These are phyloP conservation scores for Fusarium transvaalense DNA, from an alignment of 2,329 filamentous ascomycete genomes.

Conservation along the genomic window DNA sequence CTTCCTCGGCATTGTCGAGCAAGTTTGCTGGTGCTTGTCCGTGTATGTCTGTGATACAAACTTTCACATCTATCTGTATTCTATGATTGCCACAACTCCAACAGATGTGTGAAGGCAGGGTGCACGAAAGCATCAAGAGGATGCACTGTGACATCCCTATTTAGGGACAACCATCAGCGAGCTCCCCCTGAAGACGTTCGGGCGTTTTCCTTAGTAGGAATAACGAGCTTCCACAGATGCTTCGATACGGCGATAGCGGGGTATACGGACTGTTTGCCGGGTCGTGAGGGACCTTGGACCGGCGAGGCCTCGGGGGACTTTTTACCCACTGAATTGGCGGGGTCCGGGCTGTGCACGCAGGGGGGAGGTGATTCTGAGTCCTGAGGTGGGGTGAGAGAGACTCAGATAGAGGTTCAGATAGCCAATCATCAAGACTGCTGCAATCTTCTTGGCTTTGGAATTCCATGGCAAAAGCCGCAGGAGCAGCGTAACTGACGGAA, in stretches of 20 bases:
- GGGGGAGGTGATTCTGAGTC: background rate
- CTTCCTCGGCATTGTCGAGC: slow-evolving; percentile 16
- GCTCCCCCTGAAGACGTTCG: slow-evolving; percentile 34
- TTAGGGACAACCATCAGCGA: slow-evolving; percentile 28
- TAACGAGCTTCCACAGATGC: slow-evolving; percentile 47
- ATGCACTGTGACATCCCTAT: slow-evolving; percentile 25
- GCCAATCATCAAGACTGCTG: slow-evolving; percentile 39
- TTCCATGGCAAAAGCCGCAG: slow-evolving; percentile 28
- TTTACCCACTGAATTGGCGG: slow-evolving; percentile 40
- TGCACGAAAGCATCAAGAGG: slow-evolving; percentile 17
- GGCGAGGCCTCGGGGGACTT: slow-evolving; percentile 20
- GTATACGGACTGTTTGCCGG: slow-evolving; percentile 45
- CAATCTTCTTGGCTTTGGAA: slow-evolving; percentile 12
- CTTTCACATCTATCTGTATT: slow-evolving; percentile 14
- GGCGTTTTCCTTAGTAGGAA: slow-evolving; percentile 45
- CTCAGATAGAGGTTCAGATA: slow-evolving; percentile 8
- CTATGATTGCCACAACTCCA: slow-evolving; percentile 21
- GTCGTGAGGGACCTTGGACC: slow-evolving; percentile 10
- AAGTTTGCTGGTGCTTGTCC: slow-evolving; percentile 22
- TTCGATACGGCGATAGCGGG: slow-evolving; percentile 49
- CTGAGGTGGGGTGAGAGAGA: background rate
- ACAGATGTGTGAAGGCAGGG: slow-evolving; percentile 6
- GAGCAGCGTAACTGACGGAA: slow-evolving; percentile 30
- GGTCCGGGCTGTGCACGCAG: slow-evolving; percentile 42
- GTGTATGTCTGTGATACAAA: slow-evolving; percentile 27